These are phyloP conservation scores for Diaporthe vexans DNA, from an alignment of 2,329 filamentous ascomycete genomes.

Conservation along the genomic window DNA sequence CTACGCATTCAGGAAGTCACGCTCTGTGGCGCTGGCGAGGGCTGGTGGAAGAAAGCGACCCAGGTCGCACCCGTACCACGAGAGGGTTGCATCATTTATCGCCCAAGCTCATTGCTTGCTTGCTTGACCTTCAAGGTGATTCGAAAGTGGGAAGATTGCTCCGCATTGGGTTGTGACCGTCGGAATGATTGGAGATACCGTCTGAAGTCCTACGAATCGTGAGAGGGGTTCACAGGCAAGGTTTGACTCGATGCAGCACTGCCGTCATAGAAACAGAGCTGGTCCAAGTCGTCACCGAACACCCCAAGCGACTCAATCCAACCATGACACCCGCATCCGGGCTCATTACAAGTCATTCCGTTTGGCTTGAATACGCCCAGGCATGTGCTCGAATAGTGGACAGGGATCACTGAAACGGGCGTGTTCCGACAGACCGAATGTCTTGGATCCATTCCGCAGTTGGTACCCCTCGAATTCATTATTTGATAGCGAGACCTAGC, in stretches of 20 bases:
- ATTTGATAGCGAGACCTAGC: constrained; percentile 44
- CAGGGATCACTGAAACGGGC: not conserved
- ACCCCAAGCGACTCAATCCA: constrained; percentile 3
- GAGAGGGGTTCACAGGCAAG: not conserved
- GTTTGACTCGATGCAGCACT: constrained; percentile 20
- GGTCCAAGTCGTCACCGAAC: constrained; percentile 1
- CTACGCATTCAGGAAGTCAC: constrained; percentile 14
- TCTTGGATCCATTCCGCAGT: constrained; percentile 11
- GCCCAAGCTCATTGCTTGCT: constrained; percentile 3
- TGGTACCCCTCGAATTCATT: constrained; percentile 6
- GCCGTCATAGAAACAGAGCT: constrained; percentile 21
- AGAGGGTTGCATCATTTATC: constrained; percentile 19
- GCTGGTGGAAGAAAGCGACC: not conserved
- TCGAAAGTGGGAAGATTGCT: not conserved
- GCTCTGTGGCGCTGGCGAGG: constrained; percentile 27
- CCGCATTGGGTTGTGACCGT: not conserved
- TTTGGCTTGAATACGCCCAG: not conserved
- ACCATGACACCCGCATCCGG: not conserved
- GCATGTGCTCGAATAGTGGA: not conserved
- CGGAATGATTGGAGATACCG: constrained; percentile 8
- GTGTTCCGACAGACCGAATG: not conserved
- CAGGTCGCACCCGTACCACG: constrained; percentile 11
- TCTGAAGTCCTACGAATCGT: constrained; percentile 22
- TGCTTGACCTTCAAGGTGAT: not conserved
- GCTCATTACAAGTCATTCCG: not conserved